Conservation (phyloP, 352 stramenopile species). For the Globisporangium ultimum region DNA sequence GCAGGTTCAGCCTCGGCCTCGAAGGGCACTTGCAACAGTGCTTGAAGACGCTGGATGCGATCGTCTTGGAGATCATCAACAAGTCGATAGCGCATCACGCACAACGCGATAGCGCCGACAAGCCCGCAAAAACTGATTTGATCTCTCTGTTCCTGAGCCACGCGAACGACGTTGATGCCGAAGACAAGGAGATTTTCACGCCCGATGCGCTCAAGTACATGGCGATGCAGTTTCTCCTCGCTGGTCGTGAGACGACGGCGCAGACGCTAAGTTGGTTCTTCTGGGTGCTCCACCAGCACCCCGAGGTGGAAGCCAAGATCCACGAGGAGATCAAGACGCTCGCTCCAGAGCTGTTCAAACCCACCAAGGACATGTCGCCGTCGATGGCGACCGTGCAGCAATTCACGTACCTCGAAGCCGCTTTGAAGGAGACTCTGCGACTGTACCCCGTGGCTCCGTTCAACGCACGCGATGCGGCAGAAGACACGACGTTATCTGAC, state of each 20-base stretch:
- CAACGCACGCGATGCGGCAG: slow-evolving; percentile 24
- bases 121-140: slow-evolving; percentile 18
- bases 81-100: slow-evolving; percentile 18
- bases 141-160: slow-evolving; percentile 36
- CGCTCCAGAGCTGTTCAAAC: too few species aligned
- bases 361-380: too few species aligned
- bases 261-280: slow-evolving; percentile 60
- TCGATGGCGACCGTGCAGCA: slow-evolving; percentile 40
- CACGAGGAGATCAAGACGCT: slow-evolving; percentile 22
- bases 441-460: slow-evolving; percentile 56
- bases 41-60: slow-evolving; percentile 19
- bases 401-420: slow-evolving; percentile 55
- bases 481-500: slow-evolving; percentile 57
- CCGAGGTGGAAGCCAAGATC: slow-evolving; percentile 33
- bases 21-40: slow-evolving; percentile 22
- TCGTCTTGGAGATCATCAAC: slow-evolving; percentile 21
- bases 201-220: slow-evolving; percentile 32
- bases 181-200: slow-evolving; percentile 9
- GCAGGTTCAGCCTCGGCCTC: slow-evolving; percentile 20
- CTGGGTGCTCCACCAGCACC: slow-evolving; percentile 42
- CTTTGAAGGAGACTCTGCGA: slow-evolving; percentile 58
- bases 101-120: not conserved
- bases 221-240: slow-evolving; percentile 42
- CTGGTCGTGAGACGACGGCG: slow-evolving; percentile 50
- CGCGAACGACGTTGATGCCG: slow-evolving; percentile 2